A percentile compares a stretch with the other conserved stretches of the same genome.
Evolutionary conservation across 1,284 basidiomycete genomes (phyloP).

Genomic region (Apiotrichum domesticum): DNA sequence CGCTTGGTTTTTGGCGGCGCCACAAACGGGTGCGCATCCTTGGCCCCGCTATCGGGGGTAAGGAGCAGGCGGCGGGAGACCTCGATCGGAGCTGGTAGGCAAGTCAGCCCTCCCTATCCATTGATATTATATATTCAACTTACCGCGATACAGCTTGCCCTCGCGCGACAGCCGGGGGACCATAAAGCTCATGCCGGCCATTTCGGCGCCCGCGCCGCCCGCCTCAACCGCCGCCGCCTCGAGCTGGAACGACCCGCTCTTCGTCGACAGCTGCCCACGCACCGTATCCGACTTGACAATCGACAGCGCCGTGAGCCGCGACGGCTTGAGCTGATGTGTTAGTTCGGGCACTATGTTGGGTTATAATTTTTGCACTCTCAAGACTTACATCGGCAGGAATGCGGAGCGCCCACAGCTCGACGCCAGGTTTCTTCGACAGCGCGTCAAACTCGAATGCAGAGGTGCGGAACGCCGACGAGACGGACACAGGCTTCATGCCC

Average conservation of each 20-base stretch:
- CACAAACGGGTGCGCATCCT: not conserved
- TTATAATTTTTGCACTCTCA: too few species aligned
- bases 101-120: not conserved
- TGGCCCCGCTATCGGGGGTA: conserved; percentile 17
- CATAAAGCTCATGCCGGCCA: conserved; percentile 39
- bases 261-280: conserved; percentile 25
- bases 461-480: conserved; percentile 21
- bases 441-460: conserved; percentile 41
- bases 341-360: too few species aligned
- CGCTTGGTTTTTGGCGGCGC: conserved; percentile 22
- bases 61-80: conserved; percentile 37
- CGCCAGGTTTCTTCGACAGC: conserved; percentile 26
- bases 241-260: conserved; percentile 28
- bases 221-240: not conserved
- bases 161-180: conserved; percentile 25
- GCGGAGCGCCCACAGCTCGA: conserved; percentile 46
- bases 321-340: conserved; percentile 33
- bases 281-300: conserved; percentile 6
- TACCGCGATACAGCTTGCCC: conserved; percentile 36
- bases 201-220: conserved; percentile 37
- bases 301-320: conserved; percentile 25
- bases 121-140: conserved; percentile 5
- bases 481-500: conserved; percentile 31
- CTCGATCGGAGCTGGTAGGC: conserved; percentile 30
- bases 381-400: conserved; percentile 36